phyloP scores from a whole-genome alignment of 2,329 filamentous ascomycete genomes.

The Pestalotiopsis fici region DNA sequence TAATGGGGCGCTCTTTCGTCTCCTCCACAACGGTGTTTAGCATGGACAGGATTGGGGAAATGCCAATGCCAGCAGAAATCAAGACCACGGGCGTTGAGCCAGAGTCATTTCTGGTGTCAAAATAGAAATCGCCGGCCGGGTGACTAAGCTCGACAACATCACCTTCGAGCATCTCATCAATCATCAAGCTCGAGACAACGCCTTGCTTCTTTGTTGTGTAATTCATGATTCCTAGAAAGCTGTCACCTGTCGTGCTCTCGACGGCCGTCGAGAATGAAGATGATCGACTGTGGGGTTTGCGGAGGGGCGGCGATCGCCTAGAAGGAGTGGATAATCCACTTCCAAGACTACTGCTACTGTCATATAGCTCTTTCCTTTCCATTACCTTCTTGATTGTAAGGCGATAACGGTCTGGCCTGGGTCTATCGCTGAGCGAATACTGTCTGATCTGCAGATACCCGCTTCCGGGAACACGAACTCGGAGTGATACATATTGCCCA shows the following conservation, averaged over 20 bases:
- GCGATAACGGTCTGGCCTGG: constrained; percentile 62
- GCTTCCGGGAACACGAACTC: constrained; percentile 55
- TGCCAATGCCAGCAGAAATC: constrained; percentile 62
- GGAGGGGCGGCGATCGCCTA: neutral
- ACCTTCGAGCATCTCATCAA: constrained; percentile 61
- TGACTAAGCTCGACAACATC: constrained; percentile 67
- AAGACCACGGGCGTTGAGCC: constrained; percentile 55
- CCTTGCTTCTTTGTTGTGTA: constrained; percentile 45
- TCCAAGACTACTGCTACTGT: constrained; percentile 18
- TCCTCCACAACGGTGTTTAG: constrained; percentile 53
- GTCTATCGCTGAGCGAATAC: constrained; percentile 72
- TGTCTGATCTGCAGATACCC: constrained; percentile 67
- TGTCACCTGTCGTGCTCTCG: constrained; percentile 30
- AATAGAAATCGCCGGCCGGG: constrained; percentile 63
- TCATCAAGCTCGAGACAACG: constrained; percentile 69
- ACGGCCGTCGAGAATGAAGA: constrained; percentile 21
- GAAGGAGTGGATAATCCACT: neutral
- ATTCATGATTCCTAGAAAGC: constrained; percentile 29
- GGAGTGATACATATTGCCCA: constrained; percentile 72
- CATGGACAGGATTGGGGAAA: constrained; percentile 62
- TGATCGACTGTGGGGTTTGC: constrained; percentile 3
- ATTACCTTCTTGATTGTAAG: constrained; percentile 71
- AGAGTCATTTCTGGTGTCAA: constrained; percentile 42
- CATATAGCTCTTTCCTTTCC: constrained; percentile 41
- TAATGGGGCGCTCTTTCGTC: constrained; percentile 48